phyloP scores from a whole-genome alignment of 768 basidiomycete species.

The Podaxis carcinomalis region DNA sequence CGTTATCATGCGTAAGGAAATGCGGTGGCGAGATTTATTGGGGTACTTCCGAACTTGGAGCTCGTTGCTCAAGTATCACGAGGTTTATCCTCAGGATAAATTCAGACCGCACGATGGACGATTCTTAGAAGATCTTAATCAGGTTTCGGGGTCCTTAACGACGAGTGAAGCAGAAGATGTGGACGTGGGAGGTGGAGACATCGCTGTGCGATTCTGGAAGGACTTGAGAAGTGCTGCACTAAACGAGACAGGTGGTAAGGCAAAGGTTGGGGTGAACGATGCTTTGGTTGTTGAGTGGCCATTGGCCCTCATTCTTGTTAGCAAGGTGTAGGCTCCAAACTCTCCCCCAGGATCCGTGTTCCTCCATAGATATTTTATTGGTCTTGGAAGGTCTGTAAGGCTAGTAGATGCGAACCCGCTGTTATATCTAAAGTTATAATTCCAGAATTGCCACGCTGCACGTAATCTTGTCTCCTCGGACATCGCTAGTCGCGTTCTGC shows the following conservation, averaged over 20 bases:
- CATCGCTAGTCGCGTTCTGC: background rate
- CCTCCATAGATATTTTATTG: background rate
- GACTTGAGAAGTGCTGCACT: constrained; percentile 36
- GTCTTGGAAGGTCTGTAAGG: background rate
- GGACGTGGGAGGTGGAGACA: constrained; percentile 47
- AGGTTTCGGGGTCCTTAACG: constrained; percentile 9
- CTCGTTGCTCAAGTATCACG: constrained; percentile 63
- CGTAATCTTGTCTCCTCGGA: background rate
- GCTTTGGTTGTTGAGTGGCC: constrained; percentile 47
- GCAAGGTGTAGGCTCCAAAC: constrained; percentile 15
- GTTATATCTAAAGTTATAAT: background rate
- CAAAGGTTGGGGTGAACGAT: constrained; percentile 31
- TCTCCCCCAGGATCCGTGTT: background rate
- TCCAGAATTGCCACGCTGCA: background rate
- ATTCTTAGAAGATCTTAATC: constrained; percentile 23
- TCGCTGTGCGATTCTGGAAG: constrained; percentile 62
- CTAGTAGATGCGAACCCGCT: background rate
- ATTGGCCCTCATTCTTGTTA: constrained; percentile 37
- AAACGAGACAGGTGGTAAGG: constrained; percentile 20
- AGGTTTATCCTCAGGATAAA: constrained; percentile 55
- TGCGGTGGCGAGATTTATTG: constrained; percentile 64
- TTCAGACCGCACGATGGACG: constrained; percentile 26
- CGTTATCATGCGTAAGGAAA: constrained; percentile 51
- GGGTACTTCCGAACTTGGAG: constrained; percentile 72
- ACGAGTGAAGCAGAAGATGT: constrained; percentile 11